Evolutionary conservation across 106 monocot species (phyloP), one percentile per base, ranked within the genome.

Genomic region (Dioscorea dumetorum): DNA sequence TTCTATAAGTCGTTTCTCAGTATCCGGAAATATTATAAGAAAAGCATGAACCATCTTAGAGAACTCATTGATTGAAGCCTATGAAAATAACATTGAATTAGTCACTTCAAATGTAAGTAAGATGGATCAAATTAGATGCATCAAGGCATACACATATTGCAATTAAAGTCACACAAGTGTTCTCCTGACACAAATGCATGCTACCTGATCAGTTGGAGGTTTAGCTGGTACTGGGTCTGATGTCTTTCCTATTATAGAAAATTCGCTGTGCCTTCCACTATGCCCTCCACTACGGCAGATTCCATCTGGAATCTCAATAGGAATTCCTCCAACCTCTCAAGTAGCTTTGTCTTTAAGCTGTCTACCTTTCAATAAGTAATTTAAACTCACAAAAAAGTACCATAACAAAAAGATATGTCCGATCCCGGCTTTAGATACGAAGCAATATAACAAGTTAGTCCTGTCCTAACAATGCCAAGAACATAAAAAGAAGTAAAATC

Each of bases 11-110:
- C 78, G 83, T 48, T 32, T 74, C 71, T 97, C 97, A 58, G 89
- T 92, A 82, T 97, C 91, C 51, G 97, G 97, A 69, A 97, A 97
- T 77, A 97, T 97, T 74, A 91, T 92, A 49, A 84, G 88, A 84
- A 92, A 92, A 32, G 91, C 91, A 76, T 78, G 86, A 31, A 83
- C 76, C 4, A 81, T 89, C 72, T 89, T 92, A 21, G 91, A 86
- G 72, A 89, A 89, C 50, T 82, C 84, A 64, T 68, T 69, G 66
- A 97, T 86, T 10, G 91, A 95, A 66, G 71, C 87, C 97, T 91
- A 69, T 50, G 14, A 10, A 22, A 49, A 34, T 32, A 64, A 54
- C 9, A 41, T 41, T 5, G 10, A 41, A 5, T 41, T 41, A 41
- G 41, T 3, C 10, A 41, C 2, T n/a, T n/a, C n/a, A n/a, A n/a